Percentiles rank a stretch among this genome's conserved stretches.
phyloP scores from a whole-genome alignment of 495 filamentous ascomycete genomes.

The Hypoxylon fragiforme region DNA sequence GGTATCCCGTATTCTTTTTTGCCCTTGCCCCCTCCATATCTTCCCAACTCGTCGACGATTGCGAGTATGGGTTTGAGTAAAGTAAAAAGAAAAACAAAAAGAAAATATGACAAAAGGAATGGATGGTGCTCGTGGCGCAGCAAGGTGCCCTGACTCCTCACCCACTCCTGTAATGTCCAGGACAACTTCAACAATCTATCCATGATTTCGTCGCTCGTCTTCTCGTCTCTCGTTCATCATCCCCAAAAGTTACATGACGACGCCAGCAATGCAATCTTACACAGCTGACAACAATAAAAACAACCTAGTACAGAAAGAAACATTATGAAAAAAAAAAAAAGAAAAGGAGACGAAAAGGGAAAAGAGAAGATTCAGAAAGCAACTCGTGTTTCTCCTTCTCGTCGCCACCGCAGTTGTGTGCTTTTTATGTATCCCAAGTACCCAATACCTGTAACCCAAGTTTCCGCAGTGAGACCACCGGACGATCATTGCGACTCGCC shows the following conservation, averaged over 20 bases:
- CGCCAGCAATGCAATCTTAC: conserved; percentile 8
- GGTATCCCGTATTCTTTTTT: conserved; percentile 4
- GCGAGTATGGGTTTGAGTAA: not conserved
- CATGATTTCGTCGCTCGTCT: conserved; percentile 10
- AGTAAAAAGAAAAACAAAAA: not conserved
- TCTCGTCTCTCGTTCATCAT: no score
- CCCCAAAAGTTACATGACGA: not conserved
- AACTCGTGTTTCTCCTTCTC: conserved; percentile 1
- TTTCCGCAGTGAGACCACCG: not conserved
- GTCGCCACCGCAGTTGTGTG: not conserved
- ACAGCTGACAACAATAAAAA: conserved; percentile 13
- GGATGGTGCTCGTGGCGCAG: not conserved
- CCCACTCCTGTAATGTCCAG: not conserved
- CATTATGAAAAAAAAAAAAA: not conserved
- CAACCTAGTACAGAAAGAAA: not conserved
- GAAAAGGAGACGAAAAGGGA: not conserved
- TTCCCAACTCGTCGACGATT: no score
- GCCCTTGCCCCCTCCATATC: conserved; percentile 11
- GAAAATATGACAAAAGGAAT: conserved; percentile 7
- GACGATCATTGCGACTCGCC: not conserved
- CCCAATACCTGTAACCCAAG: not conserved
- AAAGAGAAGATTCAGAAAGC: not conserved
- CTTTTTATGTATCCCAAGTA: not conserved
- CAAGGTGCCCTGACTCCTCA: not conserved
- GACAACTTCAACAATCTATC: conserved; percentile 19